Evolutionary conservation across 495 filamentous ascomycete species (phyloP).

Genomic region (Bathelium albidoporum): DNA sequence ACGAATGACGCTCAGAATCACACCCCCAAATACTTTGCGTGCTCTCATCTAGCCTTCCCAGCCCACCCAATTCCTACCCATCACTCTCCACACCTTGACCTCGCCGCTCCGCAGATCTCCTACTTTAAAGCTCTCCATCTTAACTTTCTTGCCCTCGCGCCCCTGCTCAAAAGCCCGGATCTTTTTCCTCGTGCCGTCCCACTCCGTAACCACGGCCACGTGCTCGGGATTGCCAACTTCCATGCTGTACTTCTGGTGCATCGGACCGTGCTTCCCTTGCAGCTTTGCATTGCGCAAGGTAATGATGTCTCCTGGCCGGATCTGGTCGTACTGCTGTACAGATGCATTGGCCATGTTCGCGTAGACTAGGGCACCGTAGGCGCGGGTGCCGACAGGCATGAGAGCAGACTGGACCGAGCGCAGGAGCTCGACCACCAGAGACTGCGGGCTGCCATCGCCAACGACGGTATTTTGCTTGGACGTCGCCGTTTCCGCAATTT

Average conservation of each 20-base stretch:
- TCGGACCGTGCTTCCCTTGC: constrained; percentile 86
- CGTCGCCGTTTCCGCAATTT: constrained; percentile 54
- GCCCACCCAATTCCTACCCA: constrained; percentile 84
- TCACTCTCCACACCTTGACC: constrained; percentile 95
- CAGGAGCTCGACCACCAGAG: constrained; percentile 69
- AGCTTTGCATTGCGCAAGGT: constrained; percentile 91
- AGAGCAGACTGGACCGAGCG: constrained; percentile 62
- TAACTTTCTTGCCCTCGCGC: constrained; percentile 86
- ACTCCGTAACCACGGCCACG: constrained; percentile 92
- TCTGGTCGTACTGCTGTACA: constrained; percentile 83
- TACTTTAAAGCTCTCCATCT: constrained; percentile 84
- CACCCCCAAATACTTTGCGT: not conserved
- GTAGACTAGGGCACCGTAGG: constrained; percentile 88
- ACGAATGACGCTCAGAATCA: not conserved
- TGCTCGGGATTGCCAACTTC: constrained; percentile 58
- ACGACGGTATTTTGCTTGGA: constrained; percentile 65
- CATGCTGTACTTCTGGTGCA: constrained; percentile 84
- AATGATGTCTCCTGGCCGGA: constrained; percentile 85
- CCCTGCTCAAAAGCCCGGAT: constrained; percentile 93
- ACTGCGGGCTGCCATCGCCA: constrained; percentile 70
- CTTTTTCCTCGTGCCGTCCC: constrained; percentile 99
- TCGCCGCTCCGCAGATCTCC: constrained; percentile 88
- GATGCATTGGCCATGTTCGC: constrained; percentile 88
- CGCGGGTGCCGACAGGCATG: constrained; percentile 68
- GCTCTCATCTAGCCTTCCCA: constrained; percentile 45